These are phyloP conservation scores for Lactarius sanguifluus DNA, from an alignment of 768 basidiomycete species.

Conservation along the genomic window DNA sequence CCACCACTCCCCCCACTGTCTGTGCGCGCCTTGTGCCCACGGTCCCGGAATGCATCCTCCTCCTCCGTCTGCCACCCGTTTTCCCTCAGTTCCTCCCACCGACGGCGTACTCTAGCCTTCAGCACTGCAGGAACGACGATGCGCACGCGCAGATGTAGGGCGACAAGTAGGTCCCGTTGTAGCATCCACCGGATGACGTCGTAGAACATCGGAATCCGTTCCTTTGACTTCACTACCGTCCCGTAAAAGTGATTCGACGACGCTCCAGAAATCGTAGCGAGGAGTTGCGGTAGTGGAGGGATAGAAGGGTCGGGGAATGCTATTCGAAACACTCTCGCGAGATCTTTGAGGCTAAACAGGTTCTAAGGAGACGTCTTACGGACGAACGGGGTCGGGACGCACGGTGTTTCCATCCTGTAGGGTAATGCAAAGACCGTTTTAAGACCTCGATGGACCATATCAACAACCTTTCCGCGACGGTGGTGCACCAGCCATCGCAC, in stretches of 20 bases:
- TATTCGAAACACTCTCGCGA: constrained; percentile 59
- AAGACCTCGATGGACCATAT: constrained; percentile 73
- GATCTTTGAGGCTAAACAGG: constrained; percentile 47
- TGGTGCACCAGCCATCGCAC: constrained; percentile 92
- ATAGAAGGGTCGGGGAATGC: constrained; percentile 59
- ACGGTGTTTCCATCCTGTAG: constrained; percentile 60
- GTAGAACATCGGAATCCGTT: constrained; percentile 66
- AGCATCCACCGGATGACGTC: constrained; percentile 91
- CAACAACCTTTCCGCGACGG: constrained; percentile 85
- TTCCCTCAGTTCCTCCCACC: constrained; percentile 39
- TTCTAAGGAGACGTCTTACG: constrained; percentile 22
- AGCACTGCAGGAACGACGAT: constrained; percentile 75
- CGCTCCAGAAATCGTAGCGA: constrained; percentile 72
- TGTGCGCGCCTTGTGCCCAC: constrained; percentile 8
- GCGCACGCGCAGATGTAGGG: constrained; percentile 82
- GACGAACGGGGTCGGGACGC: constrained; percentile 36
- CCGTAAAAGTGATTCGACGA: constrained; percentile 77
- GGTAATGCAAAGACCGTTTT: constrained; percentile 82
- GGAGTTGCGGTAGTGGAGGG: constrained; percentile 69
- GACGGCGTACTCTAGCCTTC: constrained; percentile 62
- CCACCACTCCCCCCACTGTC: constrained; percentile 18
- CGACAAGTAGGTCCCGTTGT: constrained; percentile 79
- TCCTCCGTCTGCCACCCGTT: constrained; percentile 37
- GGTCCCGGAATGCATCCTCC: constrained; percentile 10
- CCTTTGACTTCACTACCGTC: constrained; percentile 68